A percentile compares a stretch with the other conserved stretches of the same genome.
phyloP scores from a whole-genome alignment of 2,329 filamentous ascomycete species.

The Aspergillus sp. region DNA sequence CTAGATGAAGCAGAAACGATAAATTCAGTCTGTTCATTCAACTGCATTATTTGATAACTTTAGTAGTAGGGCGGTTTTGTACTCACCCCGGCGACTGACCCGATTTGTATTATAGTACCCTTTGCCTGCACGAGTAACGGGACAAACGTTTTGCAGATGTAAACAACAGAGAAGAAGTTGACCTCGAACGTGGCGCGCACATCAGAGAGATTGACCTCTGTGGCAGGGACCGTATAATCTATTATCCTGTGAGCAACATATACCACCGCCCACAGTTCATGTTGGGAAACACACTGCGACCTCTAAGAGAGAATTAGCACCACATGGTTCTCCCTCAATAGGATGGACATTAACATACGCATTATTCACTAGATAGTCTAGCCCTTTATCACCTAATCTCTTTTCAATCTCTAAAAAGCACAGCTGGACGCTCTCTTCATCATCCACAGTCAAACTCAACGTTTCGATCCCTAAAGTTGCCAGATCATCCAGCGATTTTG shows the following conservation, averaged over 20 bases:
- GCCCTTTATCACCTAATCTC: constrained; percentile 47
- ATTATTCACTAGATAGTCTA: constrained; percentile 62
- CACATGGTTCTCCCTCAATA: not conserved
- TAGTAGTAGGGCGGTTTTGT: not conserved
- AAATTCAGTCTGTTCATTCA: not conserved
- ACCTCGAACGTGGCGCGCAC: constrained; percentile 50
- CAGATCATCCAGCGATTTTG: constrained; percentile 50
- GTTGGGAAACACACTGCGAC: constrained; percentile 28
- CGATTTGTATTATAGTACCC: constrained; percentile 48
- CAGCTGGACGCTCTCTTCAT: constrained; percentile 47
- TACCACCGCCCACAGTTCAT: not conserved
- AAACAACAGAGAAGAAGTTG: constrained; percentile 60
- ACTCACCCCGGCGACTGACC: constrained; percentile 43
- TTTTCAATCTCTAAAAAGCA: constrained; percentile 49
- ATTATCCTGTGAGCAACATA: constrained; percentile 5
- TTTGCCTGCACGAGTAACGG: constrained; percentile 51
- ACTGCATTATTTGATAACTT: not conserved
- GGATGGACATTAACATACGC: constrained; percentile 36
- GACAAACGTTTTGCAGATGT: constrained; percentile 57
- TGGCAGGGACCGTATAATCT: constrained; percentile 59
- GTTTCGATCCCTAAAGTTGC: constrained; percentile 54
- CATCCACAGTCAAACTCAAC: constrained; percentile 54
- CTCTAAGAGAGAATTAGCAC: constrained; percentile 20
- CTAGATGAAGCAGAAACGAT: constrained; percentile 18
- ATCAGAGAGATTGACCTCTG: constrained; percentile 54